Conservation (phyloP, 2,329 filamentous ascomycete species). For the Talaromyces rugulosus region DNA sequence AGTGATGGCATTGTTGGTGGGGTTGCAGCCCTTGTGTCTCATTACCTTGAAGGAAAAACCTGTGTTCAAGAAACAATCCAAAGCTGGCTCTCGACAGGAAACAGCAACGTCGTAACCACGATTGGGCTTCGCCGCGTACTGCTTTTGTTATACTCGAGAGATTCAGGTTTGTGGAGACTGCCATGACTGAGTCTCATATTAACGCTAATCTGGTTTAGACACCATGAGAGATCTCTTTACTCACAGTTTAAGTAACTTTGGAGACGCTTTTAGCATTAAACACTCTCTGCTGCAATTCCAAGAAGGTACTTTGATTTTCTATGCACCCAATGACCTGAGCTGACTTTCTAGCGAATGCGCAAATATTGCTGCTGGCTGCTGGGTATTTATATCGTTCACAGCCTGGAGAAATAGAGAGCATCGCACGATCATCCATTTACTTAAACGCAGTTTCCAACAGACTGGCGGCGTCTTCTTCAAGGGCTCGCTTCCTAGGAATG, state of each 20-base stretch:
- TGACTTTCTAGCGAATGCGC: conserved; percentile 62
- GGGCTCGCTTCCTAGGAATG: conserved; percentile 82
- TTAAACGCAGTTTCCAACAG: conserved; percentile 79
- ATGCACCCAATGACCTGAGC: conserved; percentile 4
- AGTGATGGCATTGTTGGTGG: conserved; percentile 47
- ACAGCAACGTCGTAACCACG: conserved; percentile 62
- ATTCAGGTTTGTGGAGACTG: conserved; percentile 38
- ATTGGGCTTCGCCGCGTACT: conserved; percentile 65
- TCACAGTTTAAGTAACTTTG: conserved; percentile 68
- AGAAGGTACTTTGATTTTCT: conserved; percentile 58
- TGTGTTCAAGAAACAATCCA: conserved; percentile 53
- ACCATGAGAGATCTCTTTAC: conserved; percentile 54
- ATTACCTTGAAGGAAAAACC: conserved; percentile 47
- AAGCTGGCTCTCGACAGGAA: conserved; percentile 61
- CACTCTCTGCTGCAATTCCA: conserved; percentile 83
- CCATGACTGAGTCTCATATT: conserved; percentile 40
- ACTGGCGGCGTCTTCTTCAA: conserved; percentile 68
- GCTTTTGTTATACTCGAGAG: conserved; percentile 53
- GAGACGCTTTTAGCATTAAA: conserved; percentile 80
- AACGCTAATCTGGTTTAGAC: conserved; percentile 59
- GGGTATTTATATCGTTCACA: conserved; percentile 68
- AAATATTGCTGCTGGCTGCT: conserved; percentile 71
- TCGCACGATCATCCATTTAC: conserved; percentile 69
- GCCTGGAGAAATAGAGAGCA: conserved; percentile 62
- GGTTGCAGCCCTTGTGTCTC: conserved; percentile 54